Evolutionary conservation across 441 rosid genomes (phyloP).

Genomic region (Arabidopsis hybrid): DNA sequence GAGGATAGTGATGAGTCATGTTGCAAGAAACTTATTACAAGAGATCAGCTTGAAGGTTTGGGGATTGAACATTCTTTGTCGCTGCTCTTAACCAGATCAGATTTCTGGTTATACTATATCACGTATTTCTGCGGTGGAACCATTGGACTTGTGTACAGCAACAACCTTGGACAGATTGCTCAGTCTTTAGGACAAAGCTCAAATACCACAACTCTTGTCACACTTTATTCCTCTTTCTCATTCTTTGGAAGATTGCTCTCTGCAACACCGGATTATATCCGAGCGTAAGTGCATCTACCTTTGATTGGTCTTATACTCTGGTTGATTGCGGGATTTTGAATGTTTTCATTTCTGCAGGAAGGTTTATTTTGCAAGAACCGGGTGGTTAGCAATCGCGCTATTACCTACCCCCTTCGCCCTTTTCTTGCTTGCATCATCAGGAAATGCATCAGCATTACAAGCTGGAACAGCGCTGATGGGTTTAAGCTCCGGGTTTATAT

Average conservation of each 20-base stretch:
- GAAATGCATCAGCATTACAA: slow-evolving; percentile 55
- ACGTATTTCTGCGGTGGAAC: slow-evolving; percentile 96
- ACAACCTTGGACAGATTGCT: slow-evolving; percentile 94
- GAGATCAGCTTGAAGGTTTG: slow-evolving; percentile 64
- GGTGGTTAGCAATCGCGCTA: slow-evolving; percentile 84
- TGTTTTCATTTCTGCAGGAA: slow-evolving; percentile 56
- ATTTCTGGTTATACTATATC: slow-evolving; percentile 86
- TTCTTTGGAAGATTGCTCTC: slow-evolving; percentile 95
- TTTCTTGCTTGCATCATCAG: slow-evolving; percentile 69
- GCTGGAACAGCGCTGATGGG: slow-evolving; percentile 78
- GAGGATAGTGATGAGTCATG: slow-evolving; percentile 49
- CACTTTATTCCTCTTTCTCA: slow-evolving; percentile 93
- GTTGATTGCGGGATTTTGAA: neutral
- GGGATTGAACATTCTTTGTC: slow-evolving; percentile 76
- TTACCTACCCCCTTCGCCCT: slow-evolving; percentile 89
- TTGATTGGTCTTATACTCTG: neutral
- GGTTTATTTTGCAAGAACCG: slow-evolving; percentile 88
- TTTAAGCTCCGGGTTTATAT: slow-evolving; percentile 91
- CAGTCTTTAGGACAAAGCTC: slow-evolving; percentile 75
- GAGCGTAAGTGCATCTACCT: slow-evolving; percentile 59
- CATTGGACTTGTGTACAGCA: slow-evolving; percentile 94
- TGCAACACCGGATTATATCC: slow-evolving; percentile 83
- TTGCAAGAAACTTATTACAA: slow-evolving; percentile 59
- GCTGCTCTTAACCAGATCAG: slow-evolving; percentile 70
- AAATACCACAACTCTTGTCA: slow-evolving; percentile 67